A percentile compares a stretch with the other conserved stretches of the same genome.
Evolutionary conservation across 768 basidiomycete genomes (phyloP).

Genomic region (Tremella mesenterica): DNA sequence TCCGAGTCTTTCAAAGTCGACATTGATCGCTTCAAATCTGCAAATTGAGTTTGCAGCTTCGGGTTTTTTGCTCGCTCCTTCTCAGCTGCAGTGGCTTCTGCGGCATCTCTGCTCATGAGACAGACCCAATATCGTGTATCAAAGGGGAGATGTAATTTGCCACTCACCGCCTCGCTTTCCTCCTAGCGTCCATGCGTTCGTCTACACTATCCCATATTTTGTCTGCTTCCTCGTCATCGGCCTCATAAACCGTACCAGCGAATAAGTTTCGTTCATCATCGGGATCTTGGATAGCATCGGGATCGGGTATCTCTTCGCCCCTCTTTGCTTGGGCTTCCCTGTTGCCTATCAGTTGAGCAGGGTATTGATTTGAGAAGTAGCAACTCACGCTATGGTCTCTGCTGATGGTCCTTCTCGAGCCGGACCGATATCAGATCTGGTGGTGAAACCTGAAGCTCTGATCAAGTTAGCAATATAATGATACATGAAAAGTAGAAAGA

Average conservation of each 20-base stretch:
- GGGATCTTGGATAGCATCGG: slow-evolving; percentile 90
- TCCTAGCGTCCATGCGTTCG: slow-evolving; percentile 74
- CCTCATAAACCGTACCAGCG: slow-evolving; percentile 89
- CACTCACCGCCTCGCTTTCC: slow-evolving; percentile 66
- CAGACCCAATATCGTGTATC: too few relatives aligned
- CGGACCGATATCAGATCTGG: slow-evolving; percentile 96
- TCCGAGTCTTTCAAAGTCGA: slow-evolving; percentile 77
- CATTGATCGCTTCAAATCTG: slow-evolving; percentile 85
- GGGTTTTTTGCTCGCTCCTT: slow-evolving; percentile 79
- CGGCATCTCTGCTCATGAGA: too few relatives aligned
- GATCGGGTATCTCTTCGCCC: slow-evolving; percentile 78
- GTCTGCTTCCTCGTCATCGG: slow-evolving; percentile 96
- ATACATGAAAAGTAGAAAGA: slow-evolving; percentile 6
- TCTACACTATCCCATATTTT: slow-evolving; percentile 90
- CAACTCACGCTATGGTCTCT: slow-evolving; percentile 77
- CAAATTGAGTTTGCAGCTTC: slow-evolving; percentile 91
- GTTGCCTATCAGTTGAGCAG: slow-evolving; percentile 1
- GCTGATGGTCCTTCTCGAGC: slow-evolving; percentile 91
- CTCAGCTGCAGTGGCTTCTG: slow-evolving; percentile 63
- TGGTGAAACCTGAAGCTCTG: slow-evolving; percentile 94
- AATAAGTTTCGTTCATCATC: slow-evolving; percentile 96
- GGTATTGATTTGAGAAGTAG: background rate
- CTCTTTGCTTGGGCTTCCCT: slow-evolving; percentile 79
- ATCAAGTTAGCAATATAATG: slow-evolving; percentile 7
- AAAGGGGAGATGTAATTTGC: slow-evolving; percentile 43